Evolutionary conservation across 2,329 filamentous ascomycete species (phyloP).

Genomic region (Aschersonia sp.): DNA sequence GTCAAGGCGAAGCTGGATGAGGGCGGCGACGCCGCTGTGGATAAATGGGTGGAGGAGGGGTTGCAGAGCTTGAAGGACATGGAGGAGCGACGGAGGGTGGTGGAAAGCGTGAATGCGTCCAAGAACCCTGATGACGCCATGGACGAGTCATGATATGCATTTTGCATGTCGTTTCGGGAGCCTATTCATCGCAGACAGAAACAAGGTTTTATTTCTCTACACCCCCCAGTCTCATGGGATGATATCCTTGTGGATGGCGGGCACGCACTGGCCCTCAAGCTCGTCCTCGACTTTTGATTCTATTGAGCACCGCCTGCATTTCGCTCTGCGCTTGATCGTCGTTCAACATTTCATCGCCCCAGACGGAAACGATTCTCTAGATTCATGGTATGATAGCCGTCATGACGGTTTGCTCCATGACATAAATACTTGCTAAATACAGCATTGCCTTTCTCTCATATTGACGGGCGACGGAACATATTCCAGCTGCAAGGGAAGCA

Average conservation of each 20-base stretch:
- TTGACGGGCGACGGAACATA: no score
- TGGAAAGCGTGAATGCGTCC: conserved; percentile 2
- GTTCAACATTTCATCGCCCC: background rate
- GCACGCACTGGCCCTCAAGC: no score
- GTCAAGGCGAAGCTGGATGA: conserved; percentile 58
- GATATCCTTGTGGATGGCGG: no score
- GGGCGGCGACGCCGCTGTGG: conserved; percentile 50
- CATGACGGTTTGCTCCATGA: background rate
- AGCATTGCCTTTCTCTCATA: no score
- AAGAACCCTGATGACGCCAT: conserved; percentile 24
- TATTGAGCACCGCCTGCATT: no score
- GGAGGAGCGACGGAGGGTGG: conserved; percentile 13
- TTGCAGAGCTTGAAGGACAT: conserved; percentile 36
- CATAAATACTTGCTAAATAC: background rate
- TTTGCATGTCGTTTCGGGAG: no score
- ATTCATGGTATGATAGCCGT: background rate
- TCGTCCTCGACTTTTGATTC: no score
- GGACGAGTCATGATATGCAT: conserved; percentile 15
- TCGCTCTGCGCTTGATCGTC: no score
- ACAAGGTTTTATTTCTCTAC: no score
- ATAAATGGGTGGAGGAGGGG: conserved; percentile 58
- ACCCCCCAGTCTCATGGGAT: no score
- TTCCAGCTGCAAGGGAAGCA: no score
- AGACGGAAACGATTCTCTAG: background rate
- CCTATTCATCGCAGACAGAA: no score